Base-by-base conservation (phyloP, 2,329 filamentous ascomycete species). In the Ilyonectria robusta region DNA sequence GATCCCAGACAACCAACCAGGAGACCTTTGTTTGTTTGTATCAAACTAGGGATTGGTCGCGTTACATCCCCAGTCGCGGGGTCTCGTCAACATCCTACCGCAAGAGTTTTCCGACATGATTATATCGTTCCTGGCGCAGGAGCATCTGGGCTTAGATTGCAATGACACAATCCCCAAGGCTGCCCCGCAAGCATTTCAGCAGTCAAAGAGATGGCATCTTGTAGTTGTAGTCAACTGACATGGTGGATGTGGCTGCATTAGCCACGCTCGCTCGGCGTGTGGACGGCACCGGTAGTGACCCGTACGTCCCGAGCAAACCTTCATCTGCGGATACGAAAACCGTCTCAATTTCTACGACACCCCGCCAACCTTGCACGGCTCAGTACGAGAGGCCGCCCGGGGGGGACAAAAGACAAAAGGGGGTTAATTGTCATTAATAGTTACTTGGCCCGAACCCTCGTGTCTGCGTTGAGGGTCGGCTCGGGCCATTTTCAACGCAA, bases 211-310 rank as follows among this genome's bases (percentile, higher is more conserved):
- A 21, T 21, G 21, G 21, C 21, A 21, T 21, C 21, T 21, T 21
- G 21, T 21, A 21, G 21, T 21, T 26, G 26, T 26, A 26, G 26
- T 26, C 26, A 26, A 26, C 26, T 26, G 26, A 26, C 26, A 26
- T 26, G 26, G 26, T 35, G 59, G 44, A 31, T 50, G 59, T 62
- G 59, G 59, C 51, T 62, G 59, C 51, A 62, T 62, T 31, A 31
- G 59, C 59, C 59, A 62, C 54, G 17, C 40, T 60, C 50, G 23
- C 21, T 21, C 21, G 21, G 19, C 42, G 42, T 47, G 31, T 33
- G 11, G 31, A 9, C 26, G 26, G 26, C 26, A 26, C 37, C 37
- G 13, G 37, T 17, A 15, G 37, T 17, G 37, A 11, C 13, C 37
- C 37, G 37, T 40, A 40, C 37, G n/a, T 42, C 15, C 15, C 40